Conservation (phyloP, 768 basidiomycete genomes). For the Leccinum rimulosum region DNA sequence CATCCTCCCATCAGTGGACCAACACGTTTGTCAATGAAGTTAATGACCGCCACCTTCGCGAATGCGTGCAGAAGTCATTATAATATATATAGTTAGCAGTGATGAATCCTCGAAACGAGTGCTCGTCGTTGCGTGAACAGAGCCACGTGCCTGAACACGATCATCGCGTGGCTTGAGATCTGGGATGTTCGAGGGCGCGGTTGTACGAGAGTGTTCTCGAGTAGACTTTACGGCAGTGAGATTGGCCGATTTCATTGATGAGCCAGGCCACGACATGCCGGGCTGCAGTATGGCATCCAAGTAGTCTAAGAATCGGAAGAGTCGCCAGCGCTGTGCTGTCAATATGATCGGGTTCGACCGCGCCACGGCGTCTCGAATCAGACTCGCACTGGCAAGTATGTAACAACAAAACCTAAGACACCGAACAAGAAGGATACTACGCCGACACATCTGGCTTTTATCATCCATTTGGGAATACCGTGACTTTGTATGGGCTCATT, state of each 20-base stretch:
- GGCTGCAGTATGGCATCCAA: background rate
- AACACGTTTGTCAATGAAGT: background rate
- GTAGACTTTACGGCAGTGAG: background rate
- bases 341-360: background rate
- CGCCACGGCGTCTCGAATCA: background rate
- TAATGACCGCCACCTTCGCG: slow-evolving; percentile 16
- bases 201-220: background rate
- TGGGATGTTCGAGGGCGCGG: slow-evolving; percentile 4
- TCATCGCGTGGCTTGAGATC: slow-evolving; percentile 4
- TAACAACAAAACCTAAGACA: background rate
- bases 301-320: slow-evolving; percentile 1
- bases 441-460: background rate
- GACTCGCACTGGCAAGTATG: background rate
- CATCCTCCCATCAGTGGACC: background rate
- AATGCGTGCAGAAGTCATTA: slow-evolving; percentile 3
- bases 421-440: background rate
- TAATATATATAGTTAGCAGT: background rate
- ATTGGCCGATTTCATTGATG: background rate
- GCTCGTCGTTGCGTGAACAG: background rate
- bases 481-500: background rate
- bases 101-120: background rate
- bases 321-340: background rate
- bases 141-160: background rate
- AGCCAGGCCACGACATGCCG: background rate
- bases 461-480: slow-evolving; percentile 7